Evolutionary conservation across 495 filamentous ascomycete species (phyloP).

Genomic region (Annulohypoxylon bovei): DNA sequence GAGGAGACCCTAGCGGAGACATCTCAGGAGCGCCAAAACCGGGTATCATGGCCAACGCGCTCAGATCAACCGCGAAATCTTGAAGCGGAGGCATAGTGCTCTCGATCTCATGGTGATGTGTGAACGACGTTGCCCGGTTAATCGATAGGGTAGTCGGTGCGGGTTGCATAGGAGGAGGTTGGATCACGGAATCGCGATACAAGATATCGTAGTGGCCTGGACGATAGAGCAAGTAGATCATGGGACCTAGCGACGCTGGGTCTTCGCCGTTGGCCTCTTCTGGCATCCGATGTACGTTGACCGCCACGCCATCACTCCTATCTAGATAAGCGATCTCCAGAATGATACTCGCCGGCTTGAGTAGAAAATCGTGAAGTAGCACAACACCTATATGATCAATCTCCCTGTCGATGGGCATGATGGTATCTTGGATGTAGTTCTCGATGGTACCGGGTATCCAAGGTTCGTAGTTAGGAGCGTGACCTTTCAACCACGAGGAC

Average conservation of each 20-base stretch:
- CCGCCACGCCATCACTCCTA: conserved; percentile 79
- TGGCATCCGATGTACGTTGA: conserved; percentile 79
- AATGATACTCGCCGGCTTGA: conserved; percentile 80
- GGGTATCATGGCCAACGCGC: conserved; percentile 58
- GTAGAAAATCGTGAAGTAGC: conserved; percentile 78
- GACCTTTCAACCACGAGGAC: conserved; percentile 84
- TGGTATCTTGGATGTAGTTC: conserved; percentile 72
- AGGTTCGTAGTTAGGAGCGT: conserved; percentile 71
- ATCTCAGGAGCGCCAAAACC: conserved; percentile 50
- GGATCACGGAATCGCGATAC: conserved; percentile 65
- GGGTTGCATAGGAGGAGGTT: conserved; percentile 60
- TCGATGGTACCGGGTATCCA: conserved; percentile 73
- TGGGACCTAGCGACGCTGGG: conserved; percentile 56
- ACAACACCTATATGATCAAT: conserved; percentile 89
- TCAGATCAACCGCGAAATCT: conserved; percentile 52
- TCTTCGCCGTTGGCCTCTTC: conserved; percentile 63
- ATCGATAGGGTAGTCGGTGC: conserved; percentile 64
- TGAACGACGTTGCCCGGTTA: conserved; percentile 55
- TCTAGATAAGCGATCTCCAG: conserved; percentile 93
- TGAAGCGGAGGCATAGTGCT: conserved; percentile 52
- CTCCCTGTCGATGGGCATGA: conserved; percentile 81
- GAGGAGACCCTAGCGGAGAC: conserved; percentile 45
- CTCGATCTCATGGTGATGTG: conserved; percentile 51
- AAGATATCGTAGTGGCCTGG: conserved; percentile 93
- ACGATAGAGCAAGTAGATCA: conserved; percentile 65